A percentile compares a stretch with the other conserved stretches of the same genome.
Evolutionary conservation across 495 filamentous ascomycete species (phyloP).

Genomic region (Penicillium arizonense): DNA sequence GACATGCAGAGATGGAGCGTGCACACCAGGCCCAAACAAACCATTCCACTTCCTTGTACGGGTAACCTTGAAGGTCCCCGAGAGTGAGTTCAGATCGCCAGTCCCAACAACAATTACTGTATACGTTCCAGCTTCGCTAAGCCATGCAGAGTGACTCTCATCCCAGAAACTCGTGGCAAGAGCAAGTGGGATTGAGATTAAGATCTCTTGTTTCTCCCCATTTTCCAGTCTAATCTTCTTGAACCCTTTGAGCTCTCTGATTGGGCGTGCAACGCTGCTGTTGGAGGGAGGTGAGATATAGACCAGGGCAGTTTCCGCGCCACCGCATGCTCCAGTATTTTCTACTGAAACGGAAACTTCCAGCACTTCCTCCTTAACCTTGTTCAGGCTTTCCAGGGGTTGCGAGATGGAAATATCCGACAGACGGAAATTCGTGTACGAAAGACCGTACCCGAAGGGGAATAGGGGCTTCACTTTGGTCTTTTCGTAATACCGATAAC

Average conservation of each 20-base stretch:
- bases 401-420: constrained; percentile 32
- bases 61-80: neutral
- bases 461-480: constrained; percentile 61
- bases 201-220: neutral
- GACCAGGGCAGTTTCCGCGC: constrained; percentile 16
- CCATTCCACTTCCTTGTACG: neutral
- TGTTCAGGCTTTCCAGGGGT: neutral
- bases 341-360: neutral
- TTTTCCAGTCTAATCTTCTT: constrained; percentile 12
- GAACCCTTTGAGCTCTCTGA: constrained; percentile 24
- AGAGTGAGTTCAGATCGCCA: constrained; percentile 7
- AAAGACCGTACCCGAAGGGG: constrained; percentile 78
- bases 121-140: constrained; percentile 11
- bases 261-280: constrained; percentile 10
- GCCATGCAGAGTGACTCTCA: constrained; percentile 9
- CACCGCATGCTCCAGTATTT: neutral
- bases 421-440: constrained; percentile 72
- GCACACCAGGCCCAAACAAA: neutral
- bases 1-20: neutral
- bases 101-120: constrained; percentile 9
- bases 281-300: constrained; percentile 9
- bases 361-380: neutral
- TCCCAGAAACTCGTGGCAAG: constrained; percentile 21
- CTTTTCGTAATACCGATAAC: constrained; percentile 76
- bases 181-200: constrained; percentile 7